Evolutionary conservation across 495 filamentous ascomycete species (phyloP).

Genomic region (Penicillium lividum): DNA sequence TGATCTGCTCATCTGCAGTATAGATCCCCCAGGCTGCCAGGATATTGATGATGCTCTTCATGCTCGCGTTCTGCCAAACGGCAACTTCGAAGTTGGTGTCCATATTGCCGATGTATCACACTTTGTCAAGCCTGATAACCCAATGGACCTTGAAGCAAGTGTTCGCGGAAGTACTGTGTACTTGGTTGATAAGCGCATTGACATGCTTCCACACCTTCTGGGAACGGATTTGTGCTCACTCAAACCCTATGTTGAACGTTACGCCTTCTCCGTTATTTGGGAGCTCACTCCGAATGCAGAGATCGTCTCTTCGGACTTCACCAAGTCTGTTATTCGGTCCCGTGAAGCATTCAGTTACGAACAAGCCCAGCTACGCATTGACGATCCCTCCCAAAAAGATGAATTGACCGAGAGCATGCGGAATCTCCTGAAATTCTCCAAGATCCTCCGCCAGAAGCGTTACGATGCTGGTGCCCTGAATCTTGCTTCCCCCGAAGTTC

Average conservation of each 20-base stretch:
- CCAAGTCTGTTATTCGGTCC: constrained; percentile 97
- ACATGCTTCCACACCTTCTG: constrained; percentile 95
- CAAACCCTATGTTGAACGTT: constrained; percentile 96
- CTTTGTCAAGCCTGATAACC: constrained; percentile 94
- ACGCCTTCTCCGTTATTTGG: constrained; percentile 94
- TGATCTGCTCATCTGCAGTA: constrained; percentile 89
- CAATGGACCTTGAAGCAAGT: constrained; percentile 95
- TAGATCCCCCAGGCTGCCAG: constrained; percentile 93
- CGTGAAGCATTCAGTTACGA: constrained; percentile 98
- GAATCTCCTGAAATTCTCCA: constrained; percentile 80
- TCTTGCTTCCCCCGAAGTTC: constrained; percentile 92
- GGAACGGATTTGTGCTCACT: constrained; percentile 96
- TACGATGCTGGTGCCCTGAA: constrained; percentile 95
- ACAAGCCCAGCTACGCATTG: constrained; percentile 88
- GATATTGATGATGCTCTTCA: constrained; percentile 98
- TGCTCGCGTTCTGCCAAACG: constrained; percentile 79
- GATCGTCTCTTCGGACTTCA: constrained; percentile 78
- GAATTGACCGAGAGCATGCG: constrained; percentile 91
- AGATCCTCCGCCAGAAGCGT: constrained; percentile 91
- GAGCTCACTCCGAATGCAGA: constrained; percentile 85
- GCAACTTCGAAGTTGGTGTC: constrained; percentile 96
- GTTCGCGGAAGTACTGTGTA: constrained; percentile 95
- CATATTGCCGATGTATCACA: constrained; percentile 99
- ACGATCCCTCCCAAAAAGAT: constrained; percentile 81
- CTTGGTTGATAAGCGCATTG: constrained; percentile 96